Base-by-base conservation (phyloP, 768 basidiomycete species). In the Mycena polygramma region DNA sequence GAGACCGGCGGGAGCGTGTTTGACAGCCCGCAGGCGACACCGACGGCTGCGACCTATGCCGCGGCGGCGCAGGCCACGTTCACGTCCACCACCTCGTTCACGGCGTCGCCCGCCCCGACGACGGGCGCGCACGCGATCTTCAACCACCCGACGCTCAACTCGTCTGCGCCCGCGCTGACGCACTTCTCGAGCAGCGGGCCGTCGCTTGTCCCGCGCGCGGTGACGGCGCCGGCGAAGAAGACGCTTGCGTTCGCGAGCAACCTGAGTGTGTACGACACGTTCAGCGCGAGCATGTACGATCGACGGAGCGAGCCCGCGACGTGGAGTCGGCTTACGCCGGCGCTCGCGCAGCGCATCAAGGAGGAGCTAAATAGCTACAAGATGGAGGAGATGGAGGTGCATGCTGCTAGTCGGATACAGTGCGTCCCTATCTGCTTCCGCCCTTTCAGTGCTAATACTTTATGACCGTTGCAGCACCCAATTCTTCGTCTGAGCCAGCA, bases 311-410 rank as follows among this genome's bases (percentile, higher is more conserved):
- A 98, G 81, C 96, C 95, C 24, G 97, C 96, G 55, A 99, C 97
- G 35, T 98, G 96, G 91, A 98, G 97, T 82, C 89, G 94, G 48
- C 83, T 99, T 76, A 99, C 98, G 61, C 98, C 97, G 52, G 91
- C 93, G 67, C 84, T 99, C 76, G 97, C 97, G 48, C 95, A 98
- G 85, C 88, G 92, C 75, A 99, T 99, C 81, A 99, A 99, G 87
- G 96, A 97, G 83, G 95, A 97, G 83, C 85, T 99, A 61, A 99
- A 99, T 82, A 95, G 95, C 65, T 99, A 94, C 83, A 99, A 99
- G 87, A 95, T 98, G 94, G 96, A 97, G 82, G 96, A 98, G 84
- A 99, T 99, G 97, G 95, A 97, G 79, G 96, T 99, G 71, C 97
- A 99, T 81, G 94, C 94, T 75, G 85, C 93, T 58, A 97, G 95